Percentiles rank a stretch among this genome's conserved stretches.
Conservation (phyloP, 2,329 filamentous ascomycete species). For the Bipolaris sorokiniana region DNA sequence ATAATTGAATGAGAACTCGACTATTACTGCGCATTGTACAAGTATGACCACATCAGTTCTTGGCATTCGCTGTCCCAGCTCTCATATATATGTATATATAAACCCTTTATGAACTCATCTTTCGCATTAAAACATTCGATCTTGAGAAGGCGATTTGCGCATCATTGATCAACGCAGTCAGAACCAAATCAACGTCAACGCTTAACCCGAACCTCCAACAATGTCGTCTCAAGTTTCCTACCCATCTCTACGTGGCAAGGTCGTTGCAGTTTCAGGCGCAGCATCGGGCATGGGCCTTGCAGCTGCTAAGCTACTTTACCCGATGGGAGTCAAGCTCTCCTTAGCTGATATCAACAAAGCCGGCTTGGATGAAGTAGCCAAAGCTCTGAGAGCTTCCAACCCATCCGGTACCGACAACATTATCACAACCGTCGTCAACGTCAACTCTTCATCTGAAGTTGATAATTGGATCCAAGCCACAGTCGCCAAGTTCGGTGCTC, state of each 20-base stretch:
- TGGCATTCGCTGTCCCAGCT: too few species aligned
- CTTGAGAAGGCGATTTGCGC: too few species aligned
- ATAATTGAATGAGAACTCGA: too few species aligned
- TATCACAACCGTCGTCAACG: not conserved
- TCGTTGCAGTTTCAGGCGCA: slow-evolving; percentile 20
- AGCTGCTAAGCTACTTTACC: slow-evolving; percentile 53
- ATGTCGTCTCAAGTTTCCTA: not conserved
- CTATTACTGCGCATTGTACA: too few species aligned
- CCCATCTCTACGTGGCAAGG: not conserved
- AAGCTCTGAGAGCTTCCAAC: not conserved
- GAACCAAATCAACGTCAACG: too few species aligned
- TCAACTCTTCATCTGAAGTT: slow-evolving; percentile 36
- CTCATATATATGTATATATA: too few species aligned
- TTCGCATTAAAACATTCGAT: too few species aligned
- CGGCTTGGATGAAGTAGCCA: slow-evolving; percentile 29
- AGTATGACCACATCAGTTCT: too few species aligned
- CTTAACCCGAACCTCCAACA: not conserved
- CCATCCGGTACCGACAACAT: not conserved
- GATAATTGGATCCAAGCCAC: slow-evolving; percentile 48
- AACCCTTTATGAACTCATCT: too few species aligned
- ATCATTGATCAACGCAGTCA: too few species aligned
- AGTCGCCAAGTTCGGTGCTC: slow-evolving; percentile 41
- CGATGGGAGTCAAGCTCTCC: slow-evolving; percentile 46
- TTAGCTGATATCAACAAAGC: slow-evolving; percentile 44
- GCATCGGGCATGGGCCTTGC: slow-evolving; percentile 54